Base-by-base conservation (phyloP, 1,284 basidiomycete species). In the Tylopilus orsonianus region DNA sequence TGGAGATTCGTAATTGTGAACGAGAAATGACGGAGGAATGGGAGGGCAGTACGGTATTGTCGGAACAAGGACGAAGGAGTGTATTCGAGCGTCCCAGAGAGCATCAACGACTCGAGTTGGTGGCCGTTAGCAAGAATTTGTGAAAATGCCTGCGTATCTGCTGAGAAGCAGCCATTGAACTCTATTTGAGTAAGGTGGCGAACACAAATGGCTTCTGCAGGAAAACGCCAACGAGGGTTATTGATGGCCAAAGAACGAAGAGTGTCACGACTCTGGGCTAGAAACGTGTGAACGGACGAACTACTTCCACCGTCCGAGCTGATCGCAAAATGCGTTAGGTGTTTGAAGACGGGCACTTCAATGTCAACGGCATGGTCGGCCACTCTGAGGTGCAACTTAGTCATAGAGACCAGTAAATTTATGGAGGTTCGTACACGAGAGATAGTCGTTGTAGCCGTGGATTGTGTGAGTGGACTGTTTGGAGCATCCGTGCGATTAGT, bases 151-250 rank as follows among this genome's bases (percentile, higher is more conserved):
- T 77, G 73, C 2, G 72, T 70, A 43, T 75, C 75, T 2, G 69
- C 55, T 1, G 77, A 75, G 58, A 86, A 75, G 53, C 72, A 72
- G 5, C 81, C 81, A 7, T 74, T 71, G 60, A 87, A 84, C 55
- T 80, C 72, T 50, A 87, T 73, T 48, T 77, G 73, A 3, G 82
- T 83, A 32, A 87, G 75, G 61, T 85, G 81, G 24, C 80, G 78
- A 46, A 84, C 70, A 22, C 77, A 75, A 48, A 86, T 68, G 27
- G 69, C 66, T 9, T 76, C 70, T 0, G 73, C 61, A 7, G 83
- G 80, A 66, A 83, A 81, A n/a, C 69, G 66, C 76, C 80, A 83
- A 29, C 71, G 70, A 16, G 69, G 71, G 56, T 79, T 80, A 51
- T 77, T 74, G 50, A 87, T 67, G 16, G 74, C 74, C 33, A 87